Evolutionary conservation across 495 filamentous ascomycete genomes (phyloP), one percentile per base, ranked within the genome.

Genomic region (Gamarada debralockiae): DNA sequence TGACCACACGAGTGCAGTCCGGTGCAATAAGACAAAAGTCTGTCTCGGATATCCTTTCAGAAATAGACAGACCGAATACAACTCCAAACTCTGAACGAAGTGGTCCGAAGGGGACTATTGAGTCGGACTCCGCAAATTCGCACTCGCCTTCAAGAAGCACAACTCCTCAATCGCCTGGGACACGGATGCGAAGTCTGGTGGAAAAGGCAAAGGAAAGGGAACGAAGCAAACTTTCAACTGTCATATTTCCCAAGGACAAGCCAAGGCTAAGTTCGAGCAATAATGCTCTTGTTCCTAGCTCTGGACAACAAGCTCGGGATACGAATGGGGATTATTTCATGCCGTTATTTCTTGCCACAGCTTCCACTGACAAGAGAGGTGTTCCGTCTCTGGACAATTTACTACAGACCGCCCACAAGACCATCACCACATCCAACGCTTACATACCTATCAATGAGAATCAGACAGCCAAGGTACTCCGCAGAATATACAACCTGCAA

Each of bases 401-500:
- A 0, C 63, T 95, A 9, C 70, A 78, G 40, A 81, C 85, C 29
- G 86, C 90, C 2, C 81, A 89, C 60, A 96, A 96, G 62, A 91
- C 88, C 0, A 60, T 96, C 23, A 86, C 81, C 17, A 95, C 91
- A 0, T 70, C 80, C 1, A 89, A 93, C 61, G 83, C 89, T 50
- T 78, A 83, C 22, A 75, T 90, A 2, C 83, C 85, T 17, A 81
- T 91, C 39, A 78, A 87, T 38, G 93, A 97, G 59, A 79, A 83
- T 42, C 89, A 92, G 70, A 87, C 93, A 50, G 87, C 85, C 57
- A 85, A 85, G 46, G 86, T 95, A 10, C 63, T 97, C 12, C 84
- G 85, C 18, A 76, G 89, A 4, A 90, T 97, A 14, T 93, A 96
- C 58, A 82, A 90, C 41, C 75, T 97, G 36, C 93, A 97, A 59